Evolutionary conservation across 352 stramenopile species (phyloP).

Genomic region (Thalassiosira pacifica): DNA sequence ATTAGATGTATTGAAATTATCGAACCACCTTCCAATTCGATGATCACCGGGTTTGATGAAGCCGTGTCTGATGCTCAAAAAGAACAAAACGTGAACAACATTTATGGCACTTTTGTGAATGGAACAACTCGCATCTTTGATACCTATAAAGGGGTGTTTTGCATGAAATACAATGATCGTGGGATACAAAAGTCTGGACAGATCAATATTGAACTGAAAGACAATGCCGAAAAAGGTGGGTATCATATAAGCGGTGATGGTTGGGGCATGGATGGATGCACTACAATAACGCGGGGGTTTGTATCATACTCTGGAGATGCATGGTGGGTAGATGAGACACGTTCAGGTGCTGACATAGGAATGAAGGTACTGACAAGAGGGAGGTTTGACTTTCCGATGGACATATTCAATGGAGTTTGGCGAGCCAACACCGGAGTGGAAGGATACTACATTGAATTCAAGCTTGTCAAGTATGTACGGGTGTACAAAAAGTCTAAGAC

Average conservation of each 20-base stretch:
- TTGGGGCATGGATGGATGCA: conserved; percentile 32
- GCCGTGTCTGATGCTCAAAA: conserved; percentile 33
- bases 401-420: conserved; percentile 50
- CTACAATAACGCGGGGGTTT: conserved; percentile 41
- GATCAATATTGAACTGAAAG: too few species aligned
- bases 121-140: conserved; percentile 17
- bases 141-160: too few species aligned
- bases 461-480: too few species aligned
- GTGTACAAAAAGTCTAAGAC: too few species aligned
- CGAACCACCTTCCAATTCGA: too few species aligned
- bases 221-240: too few species aligned
- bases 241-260: too few species aligned
- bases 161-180: too few species aligned
- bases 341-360: conserved; percentile 31
- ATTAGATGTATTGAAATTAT: too few species aligned
- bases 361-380: conserved; percentile 46
- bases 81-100: background rate
- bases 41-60: conserved; percentile 25
- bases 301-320: conserved; percentile 38
- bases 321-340: conserved; percentile 58
- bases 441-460: too few species aligned
- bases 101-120: background rate
- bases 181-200: too few species aligned
- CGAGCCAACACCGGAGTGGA: conserved; percentile 81
- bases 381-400: conserved; percentile 47